Base-by-base conservation (phyloP, 2,329 filamentous ascomycete genomes). In the Colletotrichum melonis region DNA sequence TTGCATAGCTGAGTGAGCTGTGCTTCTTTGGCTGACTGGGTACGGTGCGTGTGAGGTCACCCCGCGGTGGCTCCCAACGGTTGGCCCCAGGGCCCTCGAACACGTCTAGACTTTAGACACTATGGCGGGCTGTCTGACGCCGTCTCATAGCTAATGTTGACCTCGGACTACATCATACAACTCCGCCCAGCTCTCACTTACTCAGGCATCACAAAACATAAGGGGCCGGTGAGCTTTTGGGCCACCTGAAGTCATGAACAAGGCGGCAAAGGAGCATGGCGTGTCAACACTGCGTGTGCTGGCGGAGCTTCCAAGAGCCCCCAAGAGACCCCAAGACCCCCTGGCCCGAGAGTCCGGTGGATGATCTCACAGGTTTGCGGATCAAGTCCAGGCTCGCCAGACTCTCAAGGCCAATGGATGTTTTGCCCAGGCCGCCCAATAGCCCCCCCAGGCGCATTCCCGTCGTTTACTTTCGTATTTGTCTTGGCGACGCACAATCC, bases 351-450 rank as follows among this genome's bases (percentile, higher is more conserved):
- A n/a, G 58, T 64, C 70, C 42, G 46, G 55, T 67, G 46, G 70
- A 62, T 70, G 55, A 65, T 65, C 70, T 42, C 67, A 66, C 56
- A 60, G n/a, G 46, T 60, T 46, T n/a, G 64, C 59, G 59, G 66
- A 32, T 65, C 35, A 28, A 38, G 66, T 46, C 70, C 66, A 73
- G 66, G 59, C 59, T 60, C 70, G 70, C 46, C 66, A 70, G 35
- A 73, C 16, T 46, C 60, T 67, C 60, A 56, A 73, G 22, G 26
- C 60, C 70, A 70, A 64, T 64, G 70, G 46, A 65, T 54, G 68
- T 49, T 64, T 54, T 66, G 70, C 70, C 70, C 56, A 73, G 67
- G 57, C 70, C 67, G 46, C 28, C 46, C 42, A 46, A n/a, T 46
- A 19, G 7, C 19, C 56, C 60, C 62, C 67, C 60, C 66, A 32